Conservation (phyloP, 2,329 filamentous ascomycete genomes). For the Fusarium sacchari region DNA sequence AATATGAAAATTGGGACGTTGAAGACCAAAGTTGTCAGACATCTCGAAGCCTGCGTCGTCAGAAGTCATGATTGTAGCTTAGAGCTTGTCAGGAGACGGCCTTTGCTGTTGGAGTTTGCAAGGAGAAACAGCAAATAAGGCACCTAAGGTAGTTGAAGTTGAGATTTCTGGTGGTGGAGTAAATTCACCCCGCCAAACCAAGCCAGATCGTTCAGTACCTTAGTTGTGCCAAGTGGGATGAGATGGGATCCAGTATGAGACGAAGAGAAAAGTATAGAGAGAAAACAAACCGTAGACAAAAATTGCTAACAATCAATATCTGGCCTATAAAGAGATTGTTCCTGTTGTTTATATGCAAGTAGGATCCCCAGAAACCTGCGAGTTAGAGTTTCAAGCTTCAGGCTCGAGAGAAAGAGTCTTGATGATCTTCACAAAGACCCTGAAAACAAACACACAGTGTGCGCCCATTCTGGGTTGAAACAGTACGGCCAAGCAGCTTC, state of each 20-base stretch:
- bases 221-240: conserved; percentile 25
- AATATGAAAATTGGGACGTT: conserved; percentile 68
- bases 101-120: conserved; percentile 6
- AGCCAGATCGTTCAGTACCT: background rate
- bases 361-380: background rate
- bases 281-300: background rate
- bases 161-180: conserved; percentile 44
- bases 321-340: background rate
- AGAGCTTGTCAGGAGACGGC: background rate
- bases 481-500: background rate
- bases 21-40: conserved; percentile 43
- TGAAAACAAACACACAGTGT: conserved; percentile 36
- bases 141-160: too few relatives aligned
- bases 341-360: background rate
- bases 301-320: too few relatives aligned
- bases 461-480: background rate
- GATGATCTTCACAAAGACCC: conserved; percentile 31
- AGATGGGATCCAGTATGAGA: conserved; percentile 5
- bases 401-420: background rate
- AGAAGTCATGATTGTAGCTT: conserved; percentile 37
- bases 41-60: conserved; percentile 34
- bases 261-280: background rate
- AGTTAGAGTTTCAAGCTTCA: background rate
- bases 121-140: background rate
- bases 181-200: conserved; percentile 43